These are phyloP conservation scores for Apiospora kogelbergensis DNA, from an alignment of 2,329 filamentous ascomycete species.

Conservation along the genomic window DNA sequence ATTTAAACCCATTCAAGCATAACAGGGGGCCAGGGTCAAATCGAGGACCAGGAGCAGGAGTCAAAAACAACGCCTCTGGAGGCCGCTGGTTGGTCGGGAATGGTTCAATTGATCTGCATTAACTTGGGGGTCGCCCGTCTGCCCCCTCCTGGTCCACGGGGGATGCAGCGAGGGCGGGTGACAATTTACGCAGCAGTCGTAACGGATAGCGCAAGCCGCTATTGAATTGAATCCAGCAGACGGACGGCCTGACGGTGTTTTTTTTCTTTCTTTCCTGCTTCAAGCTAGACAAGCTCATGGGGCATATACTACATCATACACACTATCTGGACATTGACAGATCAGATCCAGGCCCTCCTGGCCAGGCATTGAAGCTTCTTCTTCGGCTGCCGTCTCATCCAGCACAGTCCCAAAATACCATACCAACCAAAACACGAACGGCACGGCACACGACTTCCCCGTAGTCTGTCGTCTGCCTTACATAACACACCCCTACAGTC, in stretches of 20 bases:
- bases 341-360: neutral
- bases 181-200: neutral
- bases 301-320: neutral
- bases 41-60: neutral
- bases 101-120: neutral
- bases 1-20: slow-evolving; percentile 9
- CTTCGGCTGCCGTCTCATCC: slow-evolving; percentile 1
- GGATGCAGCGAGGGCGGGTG: neutral
- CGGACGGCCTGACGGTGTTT: neutral
- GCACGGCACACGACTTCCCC: neutral
- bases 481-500: no score
- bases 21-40: neutral
- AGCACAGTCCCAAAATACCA: neutral
- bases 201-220: neutral
- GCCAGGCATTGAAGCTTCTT: neutral
- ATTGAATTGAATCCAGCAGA: neutral
- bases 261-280: neutral
- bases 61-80: neutral
- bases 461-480: neutral
- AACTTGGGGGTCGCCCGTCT: neutral
- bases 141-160: neutral
- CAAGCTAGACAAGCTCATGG: slow-evolving; percentile 1
- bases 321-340: neutral
- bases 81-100: neutral
- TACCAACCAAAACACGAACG: neutral